Base-by-base conservation (phyloP, 2,329 filamentous ascomycete genomes). In the Penicillium sp. region DNA sequence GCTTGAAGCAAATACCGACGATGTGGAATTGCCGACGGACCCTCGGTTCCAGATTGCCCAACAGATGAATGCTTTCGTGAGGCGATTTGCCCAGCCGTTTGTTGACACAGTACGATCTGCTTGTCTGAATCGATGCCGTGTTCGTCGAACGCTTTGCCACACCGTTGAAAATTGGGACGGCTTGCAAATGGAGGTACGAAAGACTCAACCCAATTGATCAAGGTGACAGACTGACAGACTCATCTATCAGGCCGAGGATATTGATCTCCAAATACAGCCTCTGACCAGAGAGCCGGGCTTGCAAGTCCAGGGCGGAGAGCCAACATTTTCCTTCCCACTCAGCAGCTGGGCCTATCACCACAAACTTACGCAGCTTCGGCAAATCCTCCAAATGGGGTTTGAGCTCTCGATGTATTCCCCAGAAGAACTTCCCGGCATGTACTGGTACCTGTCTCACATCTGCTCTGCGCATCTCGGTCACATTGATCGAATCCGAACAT, bases 301-400 rank as follows among this genome's bases (percentile, higher is more conserved):
- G 15, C 70, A 79, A 79, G 53, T 77, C 67, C 46, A 73, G 74
- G 54, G 78, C 76, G 45, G 75, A 74, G 81, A 86, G 42, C 76
- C 80, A 38, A 80, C 83, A 0, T 86, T 83, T 66, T 80, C 86
- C 0, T 87, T 89, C 47, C 86, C 90, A 0, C 79, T 97, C 0
- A 90, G 89, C 1, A 91, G 88, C 3, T 99, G 94, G 94, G 84
- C 86, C 0, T 95, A 93, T 64, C 82, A 92, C 54, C 89, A 95
- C 72, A 97, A 96, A 71, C 80, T 96, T n/a, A 84, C 83, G 28
- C 84, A 93, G 65, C 90, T 96, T 81, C 87, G 93, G 67, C 88
- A 86, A 78, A 87, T 95, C 42, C 81, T 96, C 15, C 89, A 96
- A 66, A 84, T 96, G 29, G 94, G 95, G 12, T 97, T 99, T 70